Conservation (phyloP, 2,329 filamentous ascomycete genomes). For the Aureobasidium lini region DNA sequence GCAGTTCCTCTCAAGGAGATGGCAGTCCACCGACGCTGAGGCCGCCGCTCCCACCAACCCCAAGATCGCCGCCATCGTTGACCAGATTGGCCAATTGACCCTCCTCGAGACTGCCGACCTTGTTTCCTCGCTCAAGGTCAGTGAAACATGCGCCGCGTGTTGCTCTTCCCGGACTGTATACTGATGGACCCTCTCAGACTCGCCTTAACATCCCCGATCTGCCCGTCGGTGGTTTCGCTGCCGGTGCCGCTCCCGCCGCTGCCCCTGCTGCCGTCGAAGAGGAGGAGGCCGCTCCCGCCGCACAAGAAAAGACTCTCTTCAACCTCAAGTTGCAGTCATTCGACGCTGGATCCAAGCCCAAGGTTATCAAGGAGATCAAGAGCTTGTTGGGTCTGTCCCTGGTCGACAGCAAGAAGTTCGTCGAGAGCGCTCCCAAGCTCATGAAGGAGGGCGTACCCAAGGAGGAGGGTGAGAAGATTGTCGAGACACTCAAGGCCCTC, state of each 20-base stretch:
- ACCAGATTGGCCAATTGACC: constrained; percentile 98
- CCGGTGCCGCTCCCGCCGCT: constrained; percentile 52
- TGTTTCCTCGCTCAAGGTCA: constrained; percentile 87
- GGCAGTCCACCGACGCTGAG: constrained; percentile 73
- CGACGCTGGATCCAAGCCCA: constrained; percentile 84
- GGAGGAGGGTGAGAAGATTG: constrained; percentile 98
- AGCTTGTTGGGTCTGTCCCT: constrained; percentile 85
- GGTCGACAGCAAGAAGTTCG: constrained; percentile 99
- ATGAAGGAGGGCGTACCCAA: constrained; percentile 99
- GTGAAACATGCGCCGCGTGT: constrained; percentile 19
- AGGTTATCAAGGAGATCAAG: constrained; percentile 99
- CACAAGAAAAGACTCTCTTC: constrained; percentile 93
- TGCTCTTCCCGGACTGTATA: not conserved
- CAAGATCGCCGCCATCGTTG: constrained; percentile 91
- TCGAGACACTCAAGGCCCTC: constrained; percentile 86
- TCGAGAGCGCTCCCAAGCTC: constrained; percentile 93
- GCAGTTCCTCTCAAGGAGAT: constrained; percentile 51
- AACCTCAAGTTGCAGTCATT: constrained; percentile 89
- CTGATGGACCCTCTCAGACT: constrained; percentile 49
- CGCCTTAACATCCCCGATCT: constrained; percentile 97
- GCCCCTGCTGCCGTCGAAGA: constrained; percentile 64
- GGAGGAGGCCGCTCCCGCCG: constrained; percentile 79
- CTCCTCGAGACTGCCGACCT: constrained; percentile 95
- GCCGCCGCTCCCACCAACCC: constrained; percentile 53
- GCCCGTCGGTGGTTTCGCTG: constrained; percentile 84